These are phyloP conservation scores for Microcera coccophila DNA, from an alignment of 2,329 filamentous ascomycete genomes.

Conservation along the genomic window DNA sequence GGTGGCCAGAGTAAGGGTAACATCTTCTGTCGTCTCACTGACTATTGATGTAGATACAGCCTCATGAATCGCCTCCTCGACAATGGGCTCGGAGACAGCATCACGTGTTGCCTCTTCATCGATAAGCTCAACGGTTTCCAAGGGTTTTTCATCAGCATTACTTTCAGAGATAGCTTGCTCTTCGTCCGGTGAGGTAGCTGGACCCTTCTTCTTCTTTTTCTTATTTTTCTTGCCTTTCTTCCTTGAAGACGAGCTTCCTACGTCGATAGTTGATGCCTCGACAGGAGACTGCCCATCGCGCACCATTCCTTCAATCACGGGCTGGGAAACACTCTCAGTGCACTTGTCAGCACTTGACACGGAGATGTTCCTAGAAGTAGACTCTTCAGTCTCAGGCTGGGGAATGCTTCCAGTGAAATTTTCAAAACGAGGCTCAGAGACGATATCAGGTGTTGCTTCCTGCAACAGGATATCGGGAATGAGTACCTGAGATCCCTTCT, in stretches of 20 bases:
- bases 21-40: no score
- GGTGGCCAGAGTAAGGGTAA: no score
- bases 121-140: background rate
- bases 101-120: background rate
- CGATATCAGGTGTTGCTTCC: slow-evolving; percentile 4
- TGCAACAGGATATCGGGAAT: background rate
- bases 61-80: background rate
- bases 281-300: no score
- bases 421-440: slow-evolving; percentile 2
- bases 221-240: background rate
- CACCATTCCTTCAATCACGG: no score
- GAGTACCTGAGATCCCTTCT: background rate
- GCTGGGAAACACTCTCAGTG: no score
- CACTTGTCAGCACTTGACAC: no score
- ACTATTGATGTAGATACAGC: no score
- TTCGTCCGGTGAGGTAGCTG: background rate
- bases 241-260: no score
- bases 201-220: background rate
- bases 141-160: background rate
- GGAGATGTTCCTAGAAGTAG: no score
- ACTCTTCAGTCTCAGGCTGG: slow-evolving; percentile 1
- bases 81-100: background rate
- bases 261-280: no score
- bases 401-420: no score
- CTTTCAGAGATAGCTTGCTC: slow-evolving; percentile 8